Evolutionary conservation across 1,284 basidiomycete genomes (phyloP).

Genomic region (Apiotrichum laibachii): DNA sequence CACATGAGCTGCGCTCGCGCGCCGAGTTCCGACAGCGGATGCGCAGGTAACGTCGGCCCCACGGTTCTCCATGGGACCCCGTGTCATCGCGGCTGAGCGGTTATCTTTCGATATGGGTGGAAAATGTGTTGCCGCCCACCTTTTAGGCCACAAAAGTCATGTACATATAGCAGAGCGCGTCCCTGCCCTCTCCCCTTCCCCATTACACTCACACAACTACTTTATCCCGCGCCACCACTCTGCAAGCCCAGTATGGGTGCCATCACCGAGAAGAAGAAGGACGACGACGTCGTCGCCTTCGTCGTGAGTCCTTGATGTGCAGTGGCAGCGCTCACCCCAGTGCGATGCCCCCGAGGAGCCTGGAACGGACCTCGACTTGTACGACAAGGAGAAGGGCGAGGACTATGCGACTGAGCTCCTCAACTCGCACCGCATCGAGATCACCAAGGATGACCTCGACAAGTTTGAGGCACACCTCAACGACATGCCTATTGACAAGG

Average conservation of each 20-base stretch:
- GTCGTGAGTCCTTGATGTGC: background rate
- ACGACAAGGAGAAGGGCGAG: constrained; percentile 11
- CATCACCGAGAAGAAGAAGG: background rate
- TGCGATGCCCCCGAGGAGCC: too few relatives aligned
- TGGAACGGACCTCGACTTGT: constrained; percentile 1
- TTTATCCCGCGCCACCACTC: background rate
- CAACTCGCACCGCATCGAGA: constrained; percentile 5
- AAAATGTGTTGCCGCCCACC: too few relatives aligned
- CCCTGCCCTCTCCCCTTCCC: background rate
- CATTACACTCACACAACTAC: too few relatives aligned
- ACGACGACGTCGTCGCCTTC: background rate
- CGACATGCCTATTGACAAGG: constrained; percentile 13
- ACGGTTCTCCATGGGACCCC: too few relatives aligned
- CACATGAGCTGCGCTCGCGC: too few relatives aligned
- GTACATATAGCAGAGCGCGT: too few relatives aligned
- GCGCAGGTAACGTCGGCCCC: too few relatives aligned
- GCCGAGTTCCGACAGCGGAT: too few relatives aligned
- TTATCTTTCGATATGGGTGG: too few relatives aligned
- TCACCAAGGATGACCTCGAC: constrained; percentile 14
- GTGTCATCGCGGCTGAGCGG: too few relatives aligned
- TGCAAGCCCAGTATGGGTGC: background rate
- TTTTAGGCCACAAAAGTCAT: too few relatives aligned
- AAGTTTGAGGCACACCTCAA: constrained; percentile 9
- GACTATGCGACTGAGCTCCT: constrained; percentile 3
- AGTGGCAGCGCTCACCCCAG: background rate